These are phyloP conservation scores for Phlebiopsis gigantea DNA, from an alignment of 768 basidiomycete genomes.

Conservation along the genomic window DNA sequence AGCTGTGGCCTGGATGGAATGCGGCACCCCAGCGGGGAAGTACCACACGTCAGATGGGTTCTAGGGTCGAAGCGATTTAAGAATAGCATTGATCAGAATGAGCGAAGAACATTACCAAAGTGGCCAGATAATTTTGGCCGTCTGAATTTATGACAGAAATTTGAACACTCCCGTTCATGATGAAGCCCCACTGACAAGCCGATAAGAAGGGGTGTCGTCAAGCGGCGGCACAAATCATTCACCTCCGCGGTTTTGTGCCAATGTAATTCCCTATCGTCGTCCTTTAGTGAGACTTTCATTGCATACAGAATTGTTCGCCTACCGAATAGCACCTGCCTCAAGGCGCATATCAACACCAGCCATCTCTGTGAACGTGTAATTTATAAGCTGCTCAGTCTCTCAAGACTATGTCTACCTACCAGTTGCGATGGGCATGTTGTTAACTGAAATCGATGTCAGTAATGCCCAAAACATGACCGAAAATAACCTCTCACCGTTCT, in stretches of 20 bases:
- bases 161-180: conserved; percentile 27
- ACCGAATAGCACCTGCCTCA: conserved; percentile 26
- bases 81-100: background rate
- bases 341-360: conserved; percentile 29
- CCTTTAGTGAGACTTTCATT: background rate
- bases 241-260: conserved; percentile 25
- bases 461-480: background rate
- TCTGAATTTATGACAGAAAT: conserved; percentile 40
- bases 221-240: background rate
- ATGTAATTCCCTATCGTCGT: conserved; percentile 21
- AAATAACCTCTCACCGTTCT: conserved; percentile 17
- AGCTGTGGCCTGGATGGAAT: conserved; percentile 45
- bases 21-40: conserved; percentile 48
- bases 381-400: too few relatives aligned
- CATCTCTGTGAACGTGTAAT: conserved; percentile 19
- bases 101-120: conserved; percentile 30
- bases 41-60: conserved; percentile 46
- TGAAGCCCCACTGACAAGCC: conserved; percentile 20
- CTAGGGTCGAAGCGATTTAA: conserved; percentile 18
- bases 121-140: conserved; percentile 43
- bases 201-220: background rate
- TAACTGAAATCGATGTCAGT: conserved; percentile 11
- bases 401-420: too few relatives aligned
- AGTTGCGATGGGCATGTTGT: conserved; percentile 19
- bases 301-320: background rate